Evolutionary conservation across 169 alveolate species (phyloP).

Genomic region (Plasmodium yoelii): DNA sequence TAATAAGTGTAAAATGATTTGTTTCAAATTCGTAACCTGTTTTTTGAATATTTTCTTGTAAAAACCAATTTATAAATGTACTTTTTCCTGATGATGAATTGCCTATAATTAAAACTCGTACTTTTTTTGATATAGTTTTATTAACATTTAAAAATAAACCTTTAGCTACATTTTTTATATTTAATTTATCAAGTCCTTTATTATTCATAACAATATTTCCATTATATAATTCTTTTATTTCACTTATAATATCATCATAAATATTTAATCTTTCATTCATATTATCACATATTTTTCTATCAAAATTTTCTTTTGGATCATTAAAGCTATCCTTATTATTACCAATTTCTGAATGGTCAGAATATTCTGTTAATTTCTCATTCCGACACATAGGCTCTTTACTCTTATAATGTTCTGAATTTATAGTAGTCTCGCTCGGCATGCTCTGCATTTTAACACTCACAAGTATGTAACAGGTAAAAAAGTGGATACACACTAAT

Average conservation of each 20-base stretch:
- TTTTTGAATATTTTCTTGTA: constrained; percentile 82
- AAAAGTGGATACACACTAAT: no score
- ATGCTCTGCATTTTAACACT: constrained; percentile 37
- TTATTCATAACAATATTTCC: constrained; percentile 61
- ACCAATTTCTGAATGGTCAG: constrained; percentile 33
- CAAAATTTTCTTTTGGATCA: constrained; percentile 38
- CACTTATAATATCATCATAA: constrained; percentile 56
- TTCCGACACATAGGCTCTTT: constrained; percentile 15
- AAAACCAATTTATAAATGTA: constrained; percentile 86
- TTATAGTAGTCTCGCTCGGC: constrained; percentile 52
- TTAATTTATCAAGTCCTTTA: constrained; percentile 49
- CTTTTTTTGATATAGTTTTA: constrained; percentile 51
- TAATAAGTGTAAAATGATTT: constrained; percentile 82
- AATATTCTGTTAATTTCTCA: constrained; percentile 38
- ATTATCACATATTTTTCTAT: constrained; percentile 34
- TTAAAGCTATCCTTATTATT: constrained; percentile 24
- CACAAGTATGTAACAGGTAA: no score
- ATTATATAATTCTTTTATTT: constrained; percentile 67
- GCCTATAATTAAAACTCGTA: constrained; percentile 84
- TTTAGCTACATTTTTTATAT: constrained; percentile 21
- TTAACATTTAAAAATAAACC: constrained; percentile 29
- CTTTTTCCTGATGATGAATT: constrained; percentile 89
- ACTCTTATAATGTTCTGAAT: constrained; percentile 40
- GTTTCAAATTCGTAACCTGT: constrained; percentile 87
- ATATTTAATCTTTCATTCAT: constrained; percentile 47